Evolutionary conservation across 2,329 filamentous ascomycete genomes (phyloP), one percentile per base, ranked within the genome.

Genomic region (Epicoccum nigrum): DNA sequence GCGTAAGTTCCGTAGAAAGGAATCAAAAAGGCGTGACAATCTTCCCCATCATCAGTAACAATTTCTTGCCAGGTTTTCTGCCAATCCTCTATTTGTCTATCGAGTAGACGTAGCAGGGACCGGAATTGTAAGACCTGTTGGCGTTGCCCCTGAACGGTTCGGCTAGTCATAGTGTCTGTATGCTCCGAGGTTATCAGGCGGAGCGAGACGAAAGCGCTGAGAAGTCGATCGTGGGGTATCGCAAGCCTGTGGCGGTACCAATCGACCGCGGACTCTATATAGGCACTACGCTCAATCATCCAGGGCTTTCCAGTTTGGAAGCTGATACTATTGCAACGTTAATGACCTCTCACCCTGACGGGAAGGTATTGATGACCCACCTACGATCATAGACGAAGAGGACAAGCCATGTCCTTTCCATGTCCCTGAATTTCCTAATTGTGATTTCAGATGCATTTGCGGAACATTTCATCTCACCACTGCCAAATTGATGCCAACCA

Each of bases 1-100:
- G 52, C 42, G 16, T 55, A 51, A 20, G 41, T 51, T 23, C 52
- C 52, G 17, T 55, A 55, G 20, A 55, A 55, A 16, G 52, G 42
- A 5, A 51, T 40, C 23, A 55, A 35, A n/a, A 55, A 55, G 4
- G 37, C 38, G 31, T 55, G 52, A 19, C 52, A 55, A 16, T 37
- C 39, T 12, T 42, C 38, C 17, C 39, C 32, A 19, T 28, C 13
- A 11, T n/a, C 17, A n/a, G 13, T 6, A 17, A 37, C 9, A 9
- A 20, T 20, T 23, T 20, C 16, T 7, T 11, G 39, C 41, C 47
- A 51, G 12, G 7, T 19, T 16, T 17, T 30, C 16, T 45, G 41
- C 47, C 47, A 51, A 4, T 44, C 40, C 2, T 34, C 16, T 9
- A 51, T 51, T 19, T 51, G 34, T 4, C 42, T 15, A 17, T 45